Evolutionary conservation across 2,329 filamentous ascomycete species (phyloP), one percentile per base, ranked within the genome.

Genomic region (Zymoseptoria passerinii): DNA sequence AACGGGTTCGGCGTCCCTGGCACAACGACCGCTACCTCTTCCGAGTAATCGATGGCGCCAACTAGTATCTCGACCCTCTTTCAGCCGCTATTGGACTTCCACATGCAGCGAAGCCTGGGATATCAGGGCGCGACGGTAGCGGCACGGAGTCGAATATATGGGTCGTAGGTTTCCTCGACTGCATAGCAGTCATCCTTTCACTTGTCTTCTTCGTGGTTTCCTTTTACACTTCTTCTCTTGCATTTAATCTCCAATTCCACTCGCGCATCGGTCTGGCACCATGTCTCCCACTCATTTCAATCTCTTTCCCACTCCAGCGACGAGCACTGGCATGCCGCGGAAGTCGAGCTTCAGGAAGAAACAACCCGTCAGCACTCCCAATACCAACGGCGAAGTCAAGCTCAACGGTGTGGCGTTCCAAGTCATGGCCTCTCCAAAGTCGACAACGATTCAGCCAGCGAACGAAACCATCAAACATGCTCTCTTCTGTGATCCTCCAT

Each of bases 321-420:
- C 18, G 4, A 50, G 57, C 50, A 52, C 58, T 53, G 53, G 57
- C 52, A 27, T 62, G 56, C 51, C 62, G 48, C 58, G 59, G n/a
- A 59, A 59, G 44, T 28, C 54, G 18, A 62, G 62, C 50, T 27
- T 64, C 28, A 61, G 57, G 49, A 60, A 57, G 48, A 28, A 28
- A 19, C 28, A 54, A 51, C 61, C 48, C 19, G 28, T 28, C 13
- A 60, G 60, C 19, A 40, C 44, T 13, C 52, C 58, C 8, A 55
- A 57, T 28, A 49, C 53, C 16, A 49, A 58, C 27, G 56, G 57
- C 54, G 59, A 64, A 52, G 27, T 64, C 49, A 65, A 64, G 40
- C 57, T 70, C n/a, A 65, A 63, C 59, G 67, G 68, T 28, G 63
- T 71, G 19, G 65, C 68, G 8, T 62, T 70, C 35, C 67, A 68